Evolutionary conservation across 257 asterid species (phyloP).

Genomic region (Capsicum baccatum): DNA sequence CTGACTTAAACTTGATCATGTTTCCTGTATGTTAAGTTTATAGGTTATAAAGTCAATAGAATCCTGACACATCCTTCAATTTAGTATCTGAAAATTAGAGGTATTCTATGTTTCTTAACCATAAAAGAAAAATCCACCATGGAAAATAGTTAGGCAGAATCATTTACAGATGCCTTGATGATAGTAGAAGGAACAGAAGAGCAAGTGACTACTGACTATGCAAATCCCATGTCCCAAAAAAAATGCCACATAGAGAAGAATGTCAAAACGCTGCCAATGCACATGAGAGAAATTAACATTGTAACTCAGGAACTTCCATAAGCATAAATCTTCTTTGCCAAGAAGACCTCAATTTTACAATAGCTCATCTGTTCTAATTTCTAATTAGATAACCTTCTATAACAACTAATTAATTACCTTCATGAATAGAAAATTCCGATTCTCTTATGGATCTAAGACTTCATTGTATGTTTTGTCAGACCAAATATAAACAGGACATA

Average conservation of each 20-base stretch:
- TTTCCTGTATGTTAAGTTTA: constrained; percentile 60
- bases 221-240: not conserved
- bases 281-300: constrained; percentile 20
- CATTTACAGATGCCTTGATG: not conserved
- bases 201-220: not conserved
- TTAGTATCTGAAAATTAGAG: not conserved
- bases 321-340: constrained; percentile 8
- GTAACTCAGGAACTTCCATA: constrained; percentile 1
- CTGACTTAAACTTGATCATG: constrained; percentile 87
- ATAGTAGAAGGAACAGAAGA: not conserved
- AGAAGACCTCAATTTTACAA: not conserved
- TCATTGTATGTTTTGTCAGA: not conserved
- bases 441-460: constrained; percentile 14
- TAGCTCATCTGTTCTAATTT: not conserved
- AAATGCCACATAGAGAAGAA: constrained; percentile 4
- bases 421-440: not conserved
- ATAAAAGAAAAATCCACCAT: constrained; percentile 3
- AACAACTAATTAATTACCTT: constrained; percentile 1
- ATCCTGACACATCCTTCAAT: not conserved
- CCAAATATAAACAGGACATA: not conserved
- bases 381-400: not conserved
- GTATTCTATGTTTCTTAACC: not conserved
- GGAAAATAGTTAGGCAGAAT: not conserved
- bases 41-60: constrained; percentile 32
- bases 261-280: not conserved